phyloP scores from a whole-genome alignment of 768 basidiomycete genomes.

The Lactarius indigo region DNA sequence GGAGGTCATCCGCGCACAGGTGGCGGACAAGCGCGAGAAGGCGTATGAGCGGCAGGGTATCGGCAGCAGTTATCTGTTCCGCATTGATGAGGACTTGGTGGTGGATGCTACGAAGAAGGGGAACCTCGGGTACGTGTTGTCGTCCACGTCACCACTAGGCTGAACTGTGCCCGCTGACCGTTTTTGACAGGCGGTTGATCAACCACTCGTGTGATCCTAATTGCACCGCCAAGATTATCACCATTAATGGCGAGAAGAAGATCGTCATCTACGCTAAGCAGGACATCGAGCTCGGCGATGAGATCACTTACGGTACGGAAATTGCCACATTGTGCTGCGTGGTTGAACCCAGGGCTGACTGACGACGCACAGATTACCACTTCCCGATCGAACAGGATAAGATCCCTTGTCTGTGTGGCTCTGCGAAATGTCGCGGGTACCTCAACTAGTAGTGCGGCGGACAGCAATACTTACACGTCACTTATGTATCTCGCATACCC shows the following conservation, averaged over 20 bases:
- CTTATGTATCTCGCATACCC: constrained; percentile 30
- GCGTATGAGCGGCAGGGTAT: constrained; percentile 96
- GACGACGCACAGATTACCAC: constrained; percentile 74
- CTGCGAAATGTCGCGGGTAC: constrained; percentile 88
- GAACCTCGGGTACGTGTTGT: constrained; percentile 80
- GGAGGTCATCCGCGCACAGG: constrained; percentile 90
- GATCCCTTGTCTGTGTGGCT: constrained; percentile 89
- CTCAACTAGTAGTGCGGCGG: constrained; percentile 80
- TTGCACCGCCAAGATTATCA: constrained; percentile 87
- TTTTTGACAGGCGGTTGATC: constrained; percentile 73
- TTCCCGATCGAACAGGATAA: constrained; percentile 99
- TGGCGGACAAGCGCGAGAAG: constrained; percentile 97
- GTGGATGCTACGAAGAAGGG: constrained; percentile 99
- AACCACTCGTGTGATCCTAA: constrained; percentile 99
- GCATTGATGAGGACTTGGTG: constrained; percentile 96
- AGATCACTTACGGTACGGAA: constrained; percentile 93
- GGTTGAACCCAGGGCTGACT: constrained; percentile 1
- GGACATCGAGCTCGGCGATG: constrained; percentile 93
- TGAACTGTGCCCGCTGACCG: background rate
- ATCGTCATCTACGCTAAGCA: constrained; percentile 99
- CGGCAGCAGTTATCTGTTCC: constrained; percentile 95
- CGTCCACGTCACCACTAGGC: background rate
- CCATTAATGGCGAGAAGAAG: constrained; percentile 90
- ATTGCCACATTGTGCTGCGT: background rate
- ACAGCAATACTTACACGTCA: constrained; percentile 21